phyloP scores from a whole-genome alignment of 2,329 filamentous ascomycete genomes.

The Mycogone perniciosa region DNA sequence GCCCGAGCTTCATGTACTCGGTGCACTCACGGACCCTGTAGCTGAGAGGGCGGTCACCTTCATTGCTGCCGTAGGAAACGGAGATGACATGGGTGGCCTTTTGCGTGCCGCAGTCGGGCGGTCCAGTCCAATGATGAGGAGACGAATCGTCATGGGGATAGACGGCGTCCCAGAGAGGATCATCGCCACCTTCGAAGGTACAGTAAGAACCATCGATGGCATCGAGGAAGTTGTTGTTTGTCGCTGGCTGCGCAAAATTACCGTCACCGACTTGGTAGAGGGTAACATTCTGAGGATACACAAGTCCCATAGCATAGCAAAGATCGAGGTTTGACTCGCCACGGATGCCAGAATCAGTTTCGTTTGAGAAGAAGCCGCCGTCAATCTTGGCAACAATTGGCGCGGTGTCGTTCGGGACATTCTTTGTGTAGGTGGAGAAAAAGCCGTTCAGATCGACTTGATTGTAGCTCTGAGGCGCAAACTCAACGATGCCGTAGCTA shows the following conservation, averaged over 20 bases:
- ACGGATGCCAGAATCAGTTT: slow-evolving; percentile 29
- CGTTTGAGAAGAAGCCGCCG: slow-evolving; percentile 27
- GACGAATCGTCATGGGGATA: slow-evolving; percentile 31
- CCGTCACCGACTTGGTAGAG: slow-evolving; percentile 14
- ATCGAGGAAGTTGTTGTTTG: slow-evolving; percentile 37
- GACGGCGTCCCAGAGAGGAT: slow-evolving; percentile 25
- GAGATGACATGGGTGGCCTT: slow-evolving; percentile 46
- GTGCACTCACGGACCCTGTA: slow-evolving; percentile 47
- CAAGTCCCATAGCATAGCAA: slow-evolving; percentile 44
- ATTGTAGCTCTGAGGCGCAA: slow-evolving; percentile 41
- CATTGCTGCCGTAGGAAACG: slow-evolving; percentile 47
- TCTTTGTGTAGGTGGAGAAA: slow-evolving; percentile 36
- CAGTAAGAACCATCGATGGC: slow-evolving; percentile 41
- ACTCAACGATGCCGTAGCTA: slow-evolving; percentile 5
- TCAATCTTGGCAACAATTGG: slow-evolving; percentile 41
- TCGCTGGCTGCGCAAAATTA: background rate
- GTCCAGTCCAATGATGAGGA: slow-evolving; percentile 33
- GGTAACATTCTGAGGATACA: slow-evolving; percentile 21
- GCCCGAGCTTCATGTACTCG: slow-evolving; percentile 51
- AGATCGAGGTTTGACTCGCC: slow-evolving; percentile 50
- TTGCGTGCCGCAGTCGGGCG: slow-evolving; percentile 38
- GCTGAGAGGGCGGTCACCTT: slow-evolving; percentile 38
- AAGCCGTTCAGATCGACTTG: slow-evolving; percentile 34
- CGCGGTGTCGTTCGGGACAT: slow-evolving; percentile 34
- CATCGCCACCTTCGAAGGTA: slow-evolving; percentile 26